Evolutionary conservation across 495 filamentous ascomycete species (phyloP).

Genomic region (Penicillium waksmanii): DNA sequence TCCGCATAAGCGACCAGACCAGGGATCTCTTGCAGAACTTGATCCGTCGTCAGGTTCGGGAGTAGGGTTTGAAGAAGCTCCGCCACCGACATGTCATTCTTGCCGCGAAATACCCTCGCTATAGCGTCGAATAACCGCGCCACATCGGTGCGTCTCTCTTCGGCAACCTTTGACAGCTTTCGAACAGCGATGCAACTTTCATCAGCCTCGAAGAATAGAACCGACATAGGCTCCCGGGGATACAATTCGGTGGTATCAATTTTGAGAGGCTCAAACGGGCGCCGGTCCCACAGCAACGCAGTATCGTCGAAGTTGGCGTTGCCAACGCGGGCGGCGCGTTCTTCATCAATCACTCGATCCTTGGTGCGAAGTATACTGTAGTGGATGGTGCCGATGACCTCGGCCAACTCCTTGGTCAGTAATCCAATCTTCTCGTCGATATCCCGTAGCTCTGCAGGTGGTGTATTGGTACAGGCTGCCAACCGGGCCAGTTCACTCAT

Average conservation of each 20-base stretch:
- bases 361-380: constrained; percentile 16
- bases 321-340: constrained; percentile 17
- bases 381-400: constrained; percentile 22
- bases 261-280: constrained; percentile 59
- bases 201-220: constrained; percentile 47
- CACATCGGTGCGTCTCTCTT: constrained; percentile 12
- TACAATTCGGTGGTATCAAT: constrained; percentile 59
- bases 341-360: constrained; percentile 27
- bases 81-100: constrained; percentile 23
- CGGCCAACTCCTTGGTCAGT: not conserved
- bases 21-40: constrained; percentile 39
- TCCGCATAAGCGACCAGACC: constrained; percentile 32
- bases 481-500: constrained; percentile 2
- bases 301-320: constrained; percentile 40
- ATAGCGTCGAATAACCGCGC: constrained; percentile 30
- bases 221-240: constrained; percentile 37
- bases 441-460: not conserved
- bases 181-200: constrained; percentile 21
- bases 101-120: constrained; percentile 26
- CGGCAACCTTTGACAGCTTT: constrained; percentile 20
- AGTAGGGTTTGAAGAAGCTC: constrained; percentile 34
- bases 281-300: constrained; percentile 64
- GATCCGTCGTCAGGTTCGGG: constrained; percentile 28
- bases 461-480: not conserved
- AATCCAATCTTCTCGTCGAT: not conserved